Conservation (phyloP, 2,329 filamentous ascomycete species). For the Colletotrichum plurivorum region DNA sequence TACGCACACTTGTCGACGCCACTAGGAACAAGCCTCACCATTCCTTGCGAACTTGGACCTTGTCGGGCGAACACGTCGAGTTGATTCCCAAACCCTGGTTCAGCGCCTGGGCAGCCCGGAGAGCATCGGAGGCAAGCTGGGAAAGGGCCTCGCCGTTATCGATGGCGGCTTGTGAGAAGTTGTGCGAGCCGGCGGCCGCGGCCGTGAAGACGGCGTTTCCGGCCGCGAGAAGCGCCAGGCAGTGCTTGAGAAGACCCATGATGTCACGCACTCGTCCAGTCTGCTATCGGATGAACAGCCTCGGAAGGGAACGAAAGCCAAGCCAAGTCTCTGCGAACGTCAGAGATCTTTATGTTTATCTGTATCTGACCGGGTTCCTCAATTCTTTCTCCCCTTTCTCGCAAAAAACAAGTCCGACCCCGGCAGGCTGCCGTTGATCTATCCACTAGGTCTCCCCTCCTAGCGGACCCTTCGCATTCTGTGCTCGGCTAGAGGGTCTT, state of each 20-base stretch:
- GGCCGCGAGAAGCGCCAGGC: conserved; percentile 21
- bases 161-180: conserved; percentile 23
- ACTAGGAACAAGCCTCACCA: conserved; percentile 1
- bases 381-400: background rate
- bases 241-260: conserved; percentile 22
- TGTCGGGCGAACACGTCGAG: conserved; percentile 20
- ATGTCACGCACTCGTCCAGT: conserved; percentile 1
- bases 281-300: conserved; percentile 22
- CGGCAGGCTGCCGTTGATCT: background rate
- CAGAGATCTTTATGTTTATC: conserved; percentile 13
- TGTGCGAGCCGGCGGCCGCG: conserved; percentile 2
- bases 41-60: conserved; percentile 30
- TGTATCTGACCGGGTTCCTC: background rate
- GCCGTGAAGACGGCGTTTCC: conserved; percentile 2
- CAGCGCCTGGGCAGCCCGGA: conserved; percentile 18
- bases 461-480: background rate
- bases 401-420: background rate
- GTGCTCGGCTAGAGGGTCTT: background rate
- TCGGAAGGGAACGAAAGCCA: background rate
- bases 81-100: background rate
- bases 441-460: background rate
- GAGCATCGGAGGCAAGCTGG: conserved; percentile 9
- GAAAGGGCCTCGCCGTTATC: conserved; percentile 24
- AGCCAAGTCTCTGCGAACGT: background rate
- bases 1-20: background rate